Evolutionary conservation across 2,329 filamentous ascomycete species (phyloP).

Genomic region (Neonectria hederae): DNA sequence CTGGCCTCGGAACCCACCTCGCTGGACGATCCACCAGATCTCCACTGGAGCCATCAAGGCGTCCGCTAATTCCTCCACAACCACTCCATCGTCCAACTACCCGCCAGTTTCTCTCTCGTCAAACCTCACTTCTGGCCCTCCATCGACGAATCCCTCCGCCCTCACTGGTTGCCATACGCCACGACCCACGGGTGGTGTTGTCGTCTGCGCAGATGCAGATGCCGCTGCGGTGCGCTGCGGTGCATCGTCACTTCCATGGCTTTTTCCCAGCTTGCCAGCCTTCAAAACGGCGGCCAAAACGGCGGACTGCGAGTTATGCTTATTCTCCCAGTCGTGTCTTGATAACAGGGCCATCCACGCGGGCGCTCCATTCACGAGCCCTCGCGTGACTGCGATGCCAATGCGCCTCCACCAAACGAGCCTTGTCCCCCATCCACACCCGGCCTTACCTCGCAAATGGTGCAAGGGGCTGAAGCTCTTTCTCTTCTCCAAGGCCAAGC

Average conservation of each 20-base stretch:
- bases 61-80: conserved; percentile 4
- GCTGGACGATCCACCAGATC: conserved; percentile 3
- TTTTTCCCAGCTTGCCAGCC: not conserved
- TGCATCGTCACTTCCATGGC: conserved; percentile 12
- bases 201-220: conserved; percentile 6
- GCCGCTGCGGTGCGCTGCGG: not conserved
- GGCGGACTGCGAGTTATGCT: conserved; percentile 6
- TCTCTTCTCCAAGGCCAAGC: conserved; percentile 8
- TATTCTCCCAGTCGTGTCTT: not conserved
- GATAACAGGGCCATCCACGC: conserved; percentile 17
- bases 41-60: not conserved
- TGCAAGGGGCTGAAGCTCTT: conserved; percentile 20
- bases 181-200: conserved; percentile 1
- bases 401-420: conserved; percentile 25
- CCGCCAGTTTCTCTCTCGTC: conserved; percentile 6
- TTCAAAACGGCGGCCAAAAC: conserved; percentile 10
- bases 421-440: conserved; percentile 21
- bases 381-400: conserved; percentile 14
- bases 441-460: conserved; percentile 19
- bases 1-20: not conserved
- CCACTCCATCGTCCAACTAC: not conserved
- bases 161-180: conserved; percentile 1
- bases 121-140: conserved; percentile 4
- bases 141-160: not conserved
- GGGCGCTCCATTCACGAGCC: conserved; percentile 22